phyloP scores from a whole-genome alignment of 805 yeast genomes.

The Candida rishiriensis region DNA sequence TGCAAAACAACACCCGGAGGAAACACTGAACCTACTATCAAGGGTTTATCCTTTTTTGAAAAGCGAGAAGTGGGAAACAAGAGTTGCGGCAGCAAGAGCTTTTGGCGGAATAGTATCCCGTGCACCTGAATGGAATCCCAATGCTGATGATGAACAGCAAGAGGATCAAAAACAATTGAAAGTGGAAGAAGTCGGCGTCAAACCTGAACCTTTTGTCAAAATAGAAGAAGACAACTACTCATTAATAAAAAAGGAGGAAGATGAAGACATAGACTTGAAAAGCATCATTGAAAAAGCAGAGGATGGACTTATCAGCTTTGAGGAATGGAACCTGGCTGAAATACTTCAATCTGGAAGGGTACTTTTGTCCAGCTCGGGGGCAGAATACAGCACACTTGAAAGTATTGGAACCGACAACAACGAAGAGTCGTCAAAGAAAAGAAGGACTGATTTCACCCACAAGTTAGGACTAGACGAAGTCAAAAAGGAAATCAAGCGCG shows the following conservation, averaged over 20 bases:
- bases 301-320: conserved; percentile 42
- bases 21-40: conserved; percentile 72
- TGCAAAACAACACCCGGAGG: conserved; percentile 94
- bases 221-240: conserved; percentile 16
- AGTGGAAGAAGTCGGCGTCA: conserved; percentile 10
- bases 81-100: conserved; percentile 92
- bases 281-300: conserved; percentile 41
- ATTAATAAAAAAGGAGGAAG: conserved; percentile 18
- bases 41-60: conserved; percentile 87
- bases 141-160: conserved; percentile 26
- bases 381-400: conserved; percentile 26
- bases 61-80: conserved; percentile 89
- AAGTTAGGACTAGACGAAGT: conserved; percentile 26
- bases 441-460: conserved; percentile 26
- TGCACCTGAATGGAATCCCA: conserved; percentile 83
- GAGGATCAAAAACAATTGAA: conserved; percentile 4
- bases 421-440: conserved; percentile 15
- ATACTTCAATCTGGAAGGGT: conserved; percentile 47
- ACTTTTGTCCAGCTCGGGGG: conserved; percentile 62
- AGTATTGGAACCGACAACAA: conserved; percentile 5
- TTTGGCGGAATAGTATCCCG: conserved; percentile 87
- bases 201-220: conserved; percentile 16
- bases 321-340: conserved; percentile 46
- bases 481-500: conserved; percentile 5
- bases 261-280: conserved; percentile 26